phyloP scores from a whole-genome alignment of 2,329 filamentous ascomycete genomes.

The Aureobasidium sp. region DNA sequence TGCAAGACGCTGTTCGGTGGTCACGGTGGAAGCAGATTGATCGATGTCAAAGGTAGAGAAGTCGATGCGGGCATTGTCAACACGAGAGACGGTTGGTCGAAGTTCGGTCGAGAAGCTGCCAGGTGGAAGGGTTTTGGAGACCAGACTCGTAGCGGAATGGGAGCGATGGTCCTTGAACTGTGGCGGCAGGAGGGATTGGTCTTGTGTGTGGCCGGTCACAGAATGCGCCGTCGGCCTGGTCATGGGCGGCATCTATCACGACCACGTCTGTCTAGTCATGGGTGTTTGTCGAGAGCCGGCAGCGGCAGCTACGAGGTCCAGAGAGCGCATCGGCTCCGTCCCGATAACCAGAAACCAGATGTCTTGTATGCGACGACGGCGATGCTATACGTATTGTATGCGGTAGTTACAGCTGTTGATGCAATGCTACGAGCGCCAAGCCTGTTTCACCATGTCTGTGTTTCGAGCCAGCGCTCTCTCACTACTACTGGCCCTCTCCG shows the following conservation, averaged over 20 bases:
- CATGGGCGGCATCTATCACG: conserved; percentile 8
- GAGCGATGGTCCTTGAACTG: conserved; percentile 46
- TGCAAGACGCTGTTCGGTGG: conserved; percentile 65
- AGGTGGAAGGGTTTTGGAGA: conserved; percentile 55
- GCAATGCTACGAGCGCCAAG: background rate
- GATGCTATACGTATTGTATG: background rate
- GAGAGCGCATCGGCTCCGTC: conserved; percentile 9
- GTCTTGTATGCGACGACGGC: background rate
- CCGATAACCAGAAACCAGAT: background rate
- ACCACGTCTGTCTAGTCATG: conserved; percentile 3
- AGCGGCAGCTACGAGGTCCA: conserved; percentile 7
- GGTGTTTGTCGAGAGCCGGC: conserved; percentile 1
- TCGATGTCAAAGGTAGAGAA: conserved; percentile 47
- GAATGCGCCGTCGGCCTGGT: conserved; percentile 7
- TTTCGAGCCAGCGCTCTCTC: background rate
- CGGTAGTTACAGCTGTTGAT: background rate
- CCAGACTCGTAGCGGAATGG: conserved; percentile 45
- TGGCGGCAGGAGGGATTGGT: conserved; percentile 27
- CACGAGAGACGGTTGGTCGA: conserved; percentile 59
- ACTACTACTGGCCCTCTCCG: background rate
- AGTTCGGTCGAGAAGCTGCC: conserved; percentile 89
- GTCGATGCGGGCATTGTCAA: conserved; percentile 49
- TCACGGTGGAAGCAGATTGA: conserved; percentile 40
- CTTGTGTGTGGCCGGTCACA: conserved; percentile 7
- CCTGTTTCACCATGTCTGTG: background rate